These are phyloP conservation scores for Rhododendron molle DNA, from an alignment of 148 eudicot genomes.

Conservation along the genomic window DNA sequence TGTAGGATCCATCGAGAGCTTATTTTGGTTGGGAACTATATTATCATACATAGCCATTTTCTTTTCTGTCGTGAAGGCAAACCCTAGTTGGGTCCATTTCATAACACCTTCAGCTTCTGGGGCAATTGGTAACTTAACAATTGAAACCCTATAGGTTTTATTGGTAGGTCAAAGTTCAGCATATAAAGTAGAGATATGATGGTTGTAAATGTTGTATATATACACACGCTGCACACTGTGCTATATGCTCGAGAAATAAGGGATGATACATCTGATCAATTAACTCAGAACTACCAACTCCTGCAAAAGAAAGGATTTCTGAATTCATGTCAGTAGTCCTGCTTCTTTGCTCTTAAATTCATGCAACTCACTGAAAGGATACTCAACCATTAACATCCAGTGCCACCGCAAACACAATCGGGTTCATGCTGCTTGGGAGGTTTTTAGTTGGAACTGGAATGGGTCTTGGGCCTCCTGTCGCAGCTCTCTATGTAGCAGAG, in stretches of 20 bases:
- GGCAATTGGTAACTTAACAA: background rate
- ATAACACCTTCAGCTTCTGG: background rate
- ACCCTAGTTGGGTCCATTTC: background rate
- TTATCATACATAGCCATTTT: background rate
- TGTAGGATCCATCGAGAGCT: background rate
- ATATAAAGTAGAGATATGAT: background rate
- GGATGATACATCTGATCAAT: background rate
- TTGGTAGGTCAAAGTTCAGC: background rate
- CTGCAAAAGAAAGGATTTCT: background rate
- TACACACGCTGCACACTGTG: background rate
- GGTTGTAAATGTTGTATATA: background rate
- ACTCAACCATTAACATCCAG: conserved; percentile 30
- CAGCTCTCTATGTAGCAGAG: conserved; percentile 90
- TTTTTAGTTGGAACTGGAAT: conserved; percentile 82
- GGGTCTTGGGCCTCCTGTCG: conserved; percentile 91
- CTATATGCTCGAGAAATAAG: background rate
- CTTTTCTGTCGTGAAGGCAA: background rate
- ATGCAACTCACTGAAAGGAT: background rate
- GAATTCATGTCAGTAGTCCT: background rate
- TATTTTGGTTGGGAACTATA: background rate
- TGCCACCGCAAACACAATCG: conserved; percentile 52
- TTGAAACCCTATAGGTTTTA: background rate
- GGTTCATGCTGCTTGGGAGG: conserved; percentile 83
- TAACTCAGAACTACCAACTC: background rate
- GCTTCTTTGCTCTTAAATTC: background rate